A percentile compares a stretch with the other conserved stretches of the same genome.
These are phyloP conservation scores for Oryza rufipogon DNA, from an alignment of 176 grass and related monocot genomes.

Conservation along the genomic window DNA sequence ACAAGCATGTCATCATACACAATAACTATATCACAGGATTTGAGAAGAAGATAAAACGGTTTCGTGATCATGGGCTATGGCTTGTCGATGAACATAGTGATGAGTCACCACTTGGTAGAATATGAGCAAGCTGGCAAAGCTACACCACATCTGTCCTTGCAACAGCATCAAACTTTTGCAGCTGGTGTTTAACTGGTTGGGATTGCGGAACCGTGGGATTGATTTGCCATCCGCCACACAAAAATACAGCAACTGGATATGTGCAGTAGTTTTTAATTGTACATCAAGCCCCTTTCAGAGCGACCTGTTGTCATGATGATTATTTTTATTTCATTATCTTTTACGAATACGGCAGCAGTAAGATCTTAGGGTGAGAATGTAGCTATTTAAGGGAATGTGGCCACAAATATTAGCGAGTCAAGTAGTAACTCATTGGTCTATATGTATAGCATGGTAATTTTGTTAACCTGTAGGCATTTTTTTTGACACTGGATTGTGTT, in stretches of 20 bases:
- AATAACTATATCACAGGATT: conserved; percentile 98
- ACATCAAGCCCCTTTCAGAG: not conserved
- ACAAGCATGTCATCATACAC: conserved; percentile 90
- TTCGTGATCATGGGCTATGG: conserved; percentile 79
- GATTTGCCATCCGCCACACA: not conserved
- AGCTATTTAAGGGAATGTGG: not conserved
- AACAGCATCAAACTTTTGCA: conserved; percentile 34
- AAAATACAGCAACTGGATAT: not conserved
- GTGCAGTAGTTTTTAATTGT: not conserved
- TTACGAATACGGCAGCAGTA: not conserved
- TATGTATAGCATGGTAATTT: conserved; percentile 33
- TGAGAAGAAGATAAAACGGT: conserved; percentile 95
- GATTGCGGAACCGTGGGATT: conserved; percentile 6
- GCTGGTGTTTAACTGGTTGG: conserved; percentile 6
- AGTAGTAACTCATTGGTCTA: not conserved
- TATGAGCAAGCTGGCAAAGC: conserved; percentile 48
- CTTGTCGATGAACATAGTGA: conserved; percentile 74
- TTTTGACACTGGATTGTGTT: not conserved
- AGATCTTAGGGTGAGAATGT: conserved; percentile 7
- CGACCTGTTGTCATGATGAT: not conserved
- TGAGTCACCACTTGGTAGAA: conserved; percentile 85
- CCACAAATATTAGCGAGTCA: not conserved
- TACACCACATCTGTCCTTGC: conserved; percentile 18
- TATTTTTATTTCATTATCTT: conserved; percentile 4
- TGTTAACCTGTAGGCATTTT: conserved; percentile 25